These are phyloP conservation scores for Ogataea parapolymorpha DNA, from an alignment of 805 yeast species.

Conservation along the genomic window DNA sequence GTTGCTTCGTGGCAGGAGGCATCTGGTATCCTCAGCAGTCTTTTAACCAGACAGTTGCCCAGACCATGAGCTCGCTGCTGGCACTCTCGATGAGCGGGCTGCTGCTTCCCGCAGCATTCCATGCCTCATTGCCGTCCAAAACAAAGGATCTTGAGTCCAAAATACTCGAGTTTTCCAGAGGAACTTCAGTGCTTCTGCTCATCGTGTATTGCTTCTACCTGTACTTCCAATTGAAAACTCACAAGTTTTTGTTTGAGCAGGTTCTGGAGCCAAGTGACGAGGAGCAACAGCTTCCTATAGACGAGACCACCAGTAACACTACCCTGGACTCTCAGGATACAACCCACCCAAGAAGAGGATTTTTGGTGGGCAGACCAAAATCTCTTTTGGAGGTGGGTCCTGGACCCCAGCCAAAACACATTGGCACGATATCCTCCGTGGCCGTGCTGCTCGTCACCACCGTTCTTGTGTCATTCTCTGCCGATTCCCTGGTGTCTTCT, in stretches of 20 bases:
- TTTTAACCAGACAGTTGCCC: constrained; percentile 96
- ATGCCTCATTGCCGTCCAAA: constrained; percentile 61
- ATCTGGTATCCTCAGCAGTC: constrained; percentile 78
- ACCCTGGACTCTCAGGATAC: neutral
- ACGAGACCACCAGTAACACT: neutral
- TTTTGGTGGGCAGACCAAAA: constrained; percentile 29
- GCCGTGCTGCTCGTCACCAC: constrained; percentile 62
- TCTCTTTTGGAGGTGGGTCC: constrained; percentile 27
- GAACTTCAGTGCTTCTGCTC: constrained; percentile 77
- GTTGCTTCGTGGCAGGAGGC: constrained; percentile 93
- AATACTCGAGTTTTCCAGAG: constrained; percentile 77
- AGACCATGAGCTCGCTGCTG: constrained; percentile 92
- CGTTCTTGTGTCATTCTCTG: constrained; percentile 79
- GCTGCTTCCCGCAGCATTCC: constrained; percentile 94
- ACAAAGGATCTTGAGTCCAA: constrained; percentile 29
- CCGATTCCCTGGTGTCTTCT: constrained; percentile 90
- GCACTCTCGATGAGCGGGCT: constrained; percentile 88
- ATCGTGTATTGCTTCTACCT: constrained; percentile 74
- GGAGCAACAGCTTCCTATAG: constrained; percentile 5
- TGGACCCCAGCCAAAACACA: constrained; percentile 32
- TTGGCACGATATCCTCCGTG: constrained; percentile 55
- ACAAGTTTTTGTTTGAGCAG: constrained; percentile 67
- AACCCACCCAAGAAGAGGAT: constrained; percentile 25
- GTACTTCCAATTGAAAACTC: constrained; percentile 86
- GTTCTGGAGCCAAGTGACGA: constrained; percentile 34